Evolutionary conservation across 106 monocot species (phyloP), one percentile per base, ranked within the genome.

Genomic region (Acorus calamus): DNA sequence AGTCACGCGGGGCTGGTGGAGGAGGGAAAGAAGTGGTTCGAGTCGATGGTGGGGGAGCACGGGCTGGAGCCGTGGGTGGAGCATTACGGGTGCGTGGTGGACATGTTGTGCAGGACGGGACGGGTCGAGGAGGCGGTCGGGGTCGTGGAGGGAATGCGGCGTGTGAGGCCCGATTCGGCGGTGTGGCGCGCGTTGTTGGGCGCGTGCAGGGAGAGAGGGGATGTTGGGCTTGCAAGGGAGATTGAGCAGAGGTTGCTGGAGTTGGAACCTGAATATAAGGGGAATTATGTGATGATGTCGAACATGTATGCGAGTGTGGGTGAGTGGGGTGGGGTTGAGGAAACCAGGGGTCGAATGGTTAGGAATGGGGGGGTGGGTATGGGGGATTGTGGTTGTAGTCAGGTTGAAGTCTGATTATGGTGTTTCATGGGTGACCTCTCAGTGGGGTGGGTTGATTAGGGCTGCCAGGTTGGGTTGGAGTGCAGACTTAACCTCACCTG

Each of bases 51-150:
- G 2, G 63, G 59, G 42, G 71, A 67, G 59, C 49, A 77, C 56
- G 60, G 61, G 4, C 13, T 77, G 42, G 28, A 8, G 14, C 75
- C 75, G 44, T 56, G 62, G 61, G 57, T 75, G 50, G 68, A 77
- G 8, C 77, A 77, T 51, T 71, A 71, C 49, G 77, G 77, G 5
- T 71, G 65, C 42, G 62, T 71, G 71, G 71, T 77, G 49, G 71
- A 77, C 51, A 43, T 77, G 42, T 10, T 77, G 6, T 77, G 77
- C 71, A 66, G 56, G 57, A 52, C 66, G 9, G 66, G 61, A 42
- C n/a, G 53, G 3, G 8, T 71, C 9, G 5, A 44, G 3, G 71
- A 77, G 11, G 77, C 66, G 5, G 60, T 77, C n/a, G 71, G 66
- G 42, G 66, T 77, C 4, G 49, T 66, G 10, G n/a, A 49, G 14